Evolutionary conservation across 2,329 filamentous ascomycete species (phyloP).

Genomic region (Aureobasidium musti): DNA sequence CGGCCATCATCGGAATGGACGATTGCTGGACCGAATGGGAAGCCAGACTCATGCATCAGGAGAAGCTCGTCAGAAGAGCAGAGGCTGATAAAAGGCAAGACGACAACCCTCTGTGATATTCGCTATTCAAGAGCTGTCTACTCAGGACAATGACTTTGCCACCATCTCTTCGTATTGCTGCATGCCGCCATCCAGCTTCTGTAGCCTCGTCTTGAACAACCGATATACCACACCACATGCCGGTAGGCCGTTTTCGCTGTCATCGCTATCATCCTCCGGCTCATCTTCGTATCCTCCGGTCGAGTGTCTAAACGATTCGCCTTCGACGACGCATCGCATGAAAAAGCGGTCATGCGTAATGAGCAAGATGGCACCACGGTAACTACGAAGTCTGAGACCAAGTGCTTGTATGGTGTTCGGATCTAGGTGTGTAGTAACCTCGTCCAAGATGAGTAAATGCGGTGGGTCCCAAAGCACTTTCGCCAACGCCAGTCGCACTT

Average conservation of each 20-base stretch:
- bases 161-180: constrained; percentile 9
- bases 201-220: not conserved
- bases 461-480: constrained; percentile 68
- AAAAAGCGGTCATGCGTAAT: constrained; percentile 85
- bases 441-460: constrained; percentile 74
- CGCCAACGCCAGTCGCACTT: constrained; percentile 65
- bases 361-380: constrained; percentile 73
- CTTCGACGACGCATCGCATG: constrained; percentile 71
- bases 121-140: not conserved
- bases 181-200: constrained; percentile 1
- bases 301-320: constrained; percentile 41
- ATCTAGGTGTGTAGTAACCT: constrained; percentile 83
- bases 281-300: not conserved
- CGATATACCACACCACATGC: not conserved
- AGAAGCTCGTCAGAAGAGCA: constrained; percentile 64
- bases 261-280: not conserved
- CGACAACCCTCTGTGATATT: not conserved
- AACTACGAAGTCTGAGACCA: constrained; percentile 64
- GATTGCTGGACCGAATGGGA: constrained; percentile 72
- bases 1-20: constrained; percentile 67
- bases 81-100: constrained; percentile 58
- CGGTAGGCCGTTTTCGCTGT: not conserved
- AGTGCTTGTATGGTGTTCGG: constrained; percentile 76
- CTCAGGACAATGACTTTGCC: not conserved
- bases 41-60: constrained; percentile 64